phyloP scores from a whole-genome alignment of 306 rosid species.

The Carpinus fangiana region DNA sequence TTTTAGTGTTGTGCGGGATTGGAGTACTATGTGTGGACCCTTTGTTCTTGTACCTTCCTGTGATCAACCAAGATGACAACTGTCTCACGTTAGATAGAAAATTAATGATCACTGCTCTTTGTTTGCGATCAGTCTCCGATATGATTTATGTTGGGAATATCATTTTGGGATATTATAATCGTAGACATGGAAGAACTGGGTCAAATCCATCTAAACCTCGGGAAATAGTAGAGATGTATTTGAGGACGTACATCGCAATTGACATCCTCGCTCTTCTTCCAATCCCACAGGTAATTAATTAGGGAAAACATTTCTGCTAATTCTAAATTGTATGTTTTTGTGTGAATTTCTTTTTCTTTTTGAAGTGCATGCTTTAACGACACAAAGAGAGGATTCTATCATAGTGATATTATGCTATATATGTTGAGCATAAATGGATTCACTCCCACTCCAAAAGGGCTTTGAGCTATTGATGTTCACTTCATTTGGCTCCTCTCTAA shows the following conservation, averaged over 20 bases:
- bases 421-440: no score
- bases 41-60: conserved; percentile 81
- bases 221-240: conserved; percentile 77
- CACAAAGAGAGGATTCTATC: no score
- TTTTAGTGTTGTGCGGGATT: conserved; percentile 72
- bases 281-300: conserved; percentile 23
- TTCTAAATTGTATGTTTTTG: neutral
- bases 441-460: no score
- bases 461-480: no score
- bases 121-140: conserved; percentile 79
- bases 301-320: conserved; percentile 4
- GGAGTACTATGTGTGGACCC: conserved; percentile 82
- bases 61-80: conserved; percentile 59
- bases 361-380: no score
- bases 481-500: no score
- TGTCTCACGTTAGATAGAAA: conserved; percentile 66
- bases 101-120: conserved; percentile 67
- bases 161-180: conserved; percentile 71
- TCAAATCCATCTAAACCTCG: conserved; percentile 67
- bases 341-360: no score
- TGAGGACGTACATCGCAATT: conserved; percentile 60
- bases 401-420: no score
- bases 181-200: conserved; percentile 86
- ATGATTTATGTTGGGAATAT: conserved; percentile 73
- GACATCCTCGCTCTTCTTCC: conserved; percentile 46